Evolutionary conservation across 805 yeast genomes (phyloP), one percentile per base, ranked within the genome.

Genomic region (Lipomyces sp.): DNA sequence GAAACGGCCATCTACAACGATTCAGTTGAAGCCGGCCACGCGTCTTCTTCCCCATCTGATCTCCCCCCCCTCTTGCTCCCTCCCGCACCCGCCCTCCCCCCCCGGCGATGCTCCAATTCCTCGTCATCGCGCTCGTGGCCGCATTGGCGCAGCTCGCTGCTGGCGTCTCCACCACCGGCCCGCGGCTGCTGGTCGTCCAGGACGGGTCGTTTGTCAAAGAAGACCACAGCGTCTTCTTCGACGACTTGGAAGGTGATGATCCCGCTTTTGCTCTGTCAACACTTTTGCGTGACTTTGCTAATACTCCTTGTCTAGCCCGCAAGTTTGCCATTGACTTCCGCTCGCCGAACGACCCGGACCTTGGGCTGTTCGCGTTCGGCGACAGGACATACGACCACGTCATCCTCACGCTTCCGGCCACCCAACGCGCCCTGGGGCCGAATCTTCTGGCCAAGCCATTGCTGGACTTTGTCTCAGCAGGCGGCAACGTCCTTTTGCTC

Each of bases 401-500:
- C 47, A 63, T 86, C 24, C 51, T 85, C 18, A 72, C 83, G 42
- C 89, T 91, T 14, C 69, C 79, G 4, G 75, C 79, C 61, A 68
- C 14, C 7, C 49, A 47, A 24, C 46, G 47, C 39, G 55, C 54
- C 5, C 61, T 69, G 14, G 73, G 74, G 7, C 62, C 67, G 16
- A 53, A 61, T 35, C 65, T 84, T 28, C 65, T 74, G 14, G 73
- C 78, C 11, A 65, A 70, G n/a, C 66, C 70, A 7, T 68, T 93
- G 53, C 65, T 87, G 38, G 72, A 79, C 35, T 87, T 82, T 62
- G 72, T 82, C 57, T 67, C 77, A 58, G 74, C 71, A 13, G 87
- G 91, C 41, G 96, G 96, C 54, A 85, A 89, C 65, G 65, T 93
- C 7, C 62, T 93, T 16, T 41, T 55, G 23, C 42, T 54, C n/a